phyloP scores from a whole-genome alignment of 78 protist genomes.

The Bigelowiella natans region DNA sequence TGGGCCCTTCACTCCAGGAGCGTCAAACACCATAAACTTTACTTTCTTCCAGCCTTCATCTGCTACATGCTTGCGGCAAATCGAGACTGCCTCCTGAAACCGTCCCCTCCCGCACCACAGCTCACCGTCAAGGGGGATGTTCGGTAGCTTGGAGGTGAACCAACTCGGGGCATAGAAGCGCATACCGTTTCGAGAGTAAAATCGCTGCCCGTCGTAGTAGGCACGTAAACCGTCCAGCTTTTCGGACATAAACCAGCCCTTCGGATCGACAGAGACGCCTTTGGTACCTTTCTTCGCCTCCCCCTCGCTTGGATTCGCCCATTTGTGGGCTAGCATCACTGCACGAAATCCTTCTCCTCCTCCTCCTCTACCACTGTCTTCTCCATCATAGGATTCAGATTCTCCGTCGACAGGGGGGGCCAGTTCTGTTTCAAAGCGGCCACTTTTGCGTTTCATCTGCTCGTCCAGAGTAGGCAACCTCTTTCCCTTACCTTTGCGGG shows the following conservation, averaged over 20 bases:
- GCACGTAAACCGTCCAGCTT: slow-evolving; percentile 15
- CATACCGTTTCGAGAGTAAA: background rate
- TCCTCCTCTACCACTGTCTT: too few relatives aligned
- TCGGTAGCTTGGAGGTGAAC: background rate
- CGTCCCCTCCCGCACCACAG: background rate
- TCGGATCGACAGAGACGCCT: background rate
- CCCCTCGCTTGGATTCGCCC: background rate
- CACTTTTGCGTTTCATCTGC: too few relatives aligned
- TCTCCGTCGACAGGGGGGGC: too few relatives aligned
- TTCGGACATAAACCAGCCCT: slow-evolving; percentile 14
- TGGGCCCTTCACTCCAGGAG: background rate
- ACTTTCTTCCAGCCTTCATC: background rate
- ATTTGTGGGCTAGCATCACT: background rate
- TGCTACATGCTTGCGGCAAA: background rate
- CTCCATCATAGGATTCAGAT: too few relatives aligned
- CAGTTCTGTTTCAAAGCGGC: too few relatives aligned
- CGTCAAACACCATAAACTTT: background rate
- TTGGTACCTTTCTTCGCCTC: background rate
- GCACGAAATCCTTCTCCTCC: too few relatives aligned
- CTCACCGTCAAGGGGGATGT: slow-evolving; percentile 11
- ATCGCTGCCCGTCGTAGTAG: background rate
- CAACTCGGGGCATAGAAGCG: background rate
- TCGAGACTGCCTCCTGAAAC: background rate
- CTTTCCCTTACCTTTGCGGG: background rate
- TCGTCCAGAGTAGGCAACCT: background rate